Percentiles rank a stretch among this genome's conserved stretches.
These are phyloP conservation scores for Otatea glauca DNA, from an alignment of 176 grass and related monocot species.

Conservation along the genomic window DNA sequence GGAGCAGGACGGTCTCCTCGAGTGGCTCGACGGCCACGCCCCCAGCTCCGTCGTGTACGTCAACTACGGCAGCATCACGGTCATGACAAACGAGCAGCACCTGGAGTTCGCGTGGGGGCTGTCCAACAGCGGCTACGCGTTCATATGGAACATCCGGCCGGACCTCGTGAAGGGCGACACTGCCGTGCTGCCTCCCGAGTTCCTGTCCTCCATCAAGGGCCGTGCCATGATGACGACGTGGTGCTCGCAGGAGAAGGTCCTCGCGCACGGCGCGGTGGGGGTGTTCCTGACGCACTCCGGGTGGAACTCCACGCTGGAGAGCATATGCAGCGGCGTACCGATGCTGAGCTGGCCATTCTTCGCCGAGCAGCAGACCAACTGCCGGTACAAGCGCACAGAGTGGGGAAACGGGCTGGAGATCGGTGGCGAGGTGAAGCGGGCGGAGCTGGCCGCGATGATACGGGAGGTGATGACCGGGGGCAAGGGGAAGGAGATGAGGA, in stretches of 20 bases:
- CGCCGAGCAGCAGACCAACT: conserved; percentile 71
- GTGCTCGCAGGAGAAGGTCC: too few species aligned
- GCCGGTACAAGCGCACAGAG: conserved; percentile 52
- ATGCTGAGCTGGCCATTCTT: conserved; percentile 70
- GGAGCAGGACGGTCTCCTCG: conserved; percentile 33
- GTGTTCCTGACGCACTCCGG: conserved; percentile 78
- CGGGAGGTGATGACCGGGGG: conserved; percentile 50
- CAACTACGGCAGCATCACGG: too few species aligned
- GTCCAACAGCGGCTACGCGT: conserved; percentile 48
- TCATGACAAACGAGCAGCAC: too few species aligned
- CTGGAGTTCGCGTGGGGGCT: conserved; percentile 88
- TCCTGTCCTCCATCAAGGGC: background rate
- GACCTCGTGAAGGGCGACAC: conserved; percentile 49
- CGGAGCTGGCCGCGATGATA: conserved; percentile 33
- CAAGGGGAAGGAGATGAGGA: conserved; percentile 42
- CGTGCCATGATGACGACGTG: too few species aligned
- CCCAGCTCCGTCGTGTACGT: too few species aligned
- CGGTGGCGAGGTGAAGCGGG: conserved; percentile 26
- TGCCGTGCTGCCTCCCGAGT: conserved; percentile 53
- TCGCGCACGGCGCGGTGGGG: too few species aligned
- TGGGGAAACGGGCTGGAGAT: conserved; percentile 61
- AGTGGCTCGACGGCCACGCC: too few species aligned
- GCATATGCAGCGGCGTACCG: conserved; percentile 50
- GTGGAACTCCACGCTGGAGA: conserved; percentile 82
- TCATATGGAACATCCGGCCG: conserved; percentile 54